phyloP scores from a whole-genome alignment of 225 moss, liverwort and hornwort species.

The Polytrichum commune region DNA sequence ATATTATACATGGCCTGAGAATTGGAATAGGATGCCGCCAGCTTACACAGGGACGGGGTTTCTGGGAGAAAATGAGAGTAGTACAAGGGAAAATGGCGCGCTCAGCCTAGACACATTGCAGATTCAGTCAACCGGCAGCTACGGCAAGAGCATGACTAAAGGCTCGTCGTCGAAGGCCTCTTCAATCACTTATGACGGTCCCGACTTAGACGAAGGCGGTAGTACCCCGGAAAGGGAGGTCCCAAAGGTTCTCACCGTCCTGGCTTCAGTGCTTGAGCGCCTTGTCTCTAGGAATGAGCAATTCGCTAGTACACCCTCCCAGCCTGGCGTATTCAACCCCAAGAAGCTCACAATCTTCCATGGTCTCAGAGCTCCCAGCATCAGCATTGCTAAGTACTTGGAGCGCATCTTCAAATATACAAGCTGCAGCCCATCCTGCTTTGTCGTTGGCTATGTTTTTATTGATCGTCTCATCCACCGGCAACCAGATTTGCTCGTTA shows the following conservation, averaged over 20 bases:
- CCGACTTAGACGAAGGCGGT: constrained; percentile 30
- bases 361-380: constrained; percentile 80
- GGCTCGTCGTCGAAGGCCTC: constrained; percentile 26
- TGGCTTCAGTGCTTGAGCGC: constrained; percentile 79
- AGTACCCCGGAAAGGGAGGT: constrained; percentile 45
- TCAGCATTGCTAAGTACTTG: constrained; percentile 81
- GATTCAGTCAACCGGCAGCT: constrained; percentile 20
- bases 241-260: constrained; percentile 68
- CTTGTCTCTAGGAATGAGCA: constrained; percentile 79
- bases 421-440: constrained; percentile 90
- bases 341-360: constrained; percentile 86
- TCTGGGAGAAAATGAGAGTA: constrained; percentile 22
- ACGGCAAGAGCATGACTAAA: constrained; percentile 14
- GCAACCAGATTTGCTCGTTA: constrained; percentile 93
- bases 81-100: constrained; percentile 19
- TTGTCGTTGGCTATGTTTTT: constrained; percentile 90
- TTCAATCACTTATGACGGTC: constrained; percentile 20
- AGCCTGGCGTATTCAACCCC: constrained; percentile 40
- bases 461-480: constrained; percentile 92
- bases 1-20: constrained; percentile 22
- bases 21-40: constrained; percentile 37
- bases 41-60: constrained; percentile 40
- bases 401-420: constrained; percentile 97
- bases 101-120: constrained; percentile 13
- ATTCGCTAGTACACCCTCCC: constrained; percentile 39